Evolutionary conservation across 2,329 filamentous ascomycete genomes (phyloP).

Genomic region (Pestalotiopsis sp.): DNA sequence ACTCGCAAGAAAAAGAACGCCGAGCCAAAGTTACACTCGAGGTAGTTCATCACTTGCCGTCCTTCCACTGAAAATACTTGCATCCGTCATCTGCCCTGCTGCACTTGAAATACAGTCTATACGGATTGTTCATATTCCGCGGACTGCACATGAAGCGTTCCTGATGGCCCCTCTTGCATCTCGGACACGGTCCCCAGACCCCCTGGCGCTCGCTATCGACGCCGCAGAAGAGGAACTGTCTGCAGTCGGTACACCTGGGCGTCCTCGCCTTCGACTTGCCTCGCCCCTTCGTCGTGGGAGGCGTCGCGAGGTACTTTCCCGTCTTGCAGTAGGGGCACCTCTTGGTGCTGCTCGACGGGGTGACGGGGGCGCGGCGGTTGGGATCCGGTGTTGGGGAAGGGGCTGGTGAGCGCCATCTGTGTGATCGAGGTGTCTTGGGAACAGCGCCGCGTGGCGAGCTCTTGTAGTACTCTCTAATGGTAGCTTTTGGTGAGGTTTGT

Average conservation of each 20-base stretch:
- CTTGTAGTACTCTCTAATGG: not conserved
- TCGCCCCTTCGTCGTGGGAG: not conserved
- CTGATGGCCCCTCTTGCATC: not conserved
- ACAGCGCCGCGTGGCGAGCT: not conserved
- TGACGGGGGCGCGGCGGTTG: not conserved
- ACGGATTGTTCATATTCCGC: not conserved
- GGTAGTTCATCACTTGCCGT: not conserved
- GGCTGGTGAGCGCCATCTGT: not conserved
- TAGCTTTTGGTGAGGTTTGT: not conserved
- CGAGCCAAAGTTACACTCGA: not conserved
- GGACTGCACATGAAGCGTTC: not conserved
- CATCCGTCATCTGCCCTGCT: not conserved
- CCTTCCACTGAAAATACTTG: constrained; percentile 1
- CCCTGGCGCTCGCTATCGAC: not conserved
- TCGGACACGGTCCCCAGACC: not conserved
- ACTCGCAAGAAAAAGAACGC: not conserved
- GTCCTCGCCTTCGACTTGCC: not conserved
- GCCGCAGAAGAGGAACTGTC: not conserved
- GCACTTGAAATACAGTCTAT: constrained; percentile 1
- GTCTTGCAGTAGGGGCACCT: not conserved
- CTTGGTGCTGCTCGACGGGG: not conserved
- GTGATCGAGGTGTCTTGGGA: not conserved
- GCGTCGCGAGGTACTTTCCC: not conserved
- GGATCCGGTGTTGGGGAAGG: not conserved
- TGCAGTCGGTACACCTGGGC: not conserved